Evolutionary conservation across 768 basidiomycete genomes (phyloP), one percentile per base, ranked within the genome.

Genomic region (Tremella mesenterica): DNA sequence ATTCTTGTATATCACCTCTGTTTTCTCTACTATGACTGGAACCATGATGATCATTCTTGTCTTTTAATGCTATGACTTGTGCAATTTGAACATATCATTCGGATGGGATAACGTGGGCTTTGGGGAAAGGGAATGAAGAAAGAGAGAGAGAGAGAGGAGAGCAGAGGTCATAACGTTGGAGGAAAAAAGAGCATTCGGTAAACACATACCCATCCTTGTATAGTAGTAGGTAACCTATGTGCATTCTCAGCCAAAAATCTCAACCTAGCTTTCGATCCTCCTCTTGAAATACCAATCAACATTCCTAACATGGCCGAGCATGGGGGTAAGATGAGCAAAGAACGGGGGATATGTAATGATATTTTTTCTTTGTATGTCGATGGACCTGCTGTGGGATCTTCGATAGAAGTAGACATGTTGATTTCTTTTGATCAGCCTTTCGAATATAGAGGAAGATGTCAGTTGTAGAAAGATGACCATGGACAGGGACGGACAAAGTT

Each of bases 161-260:
- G 29, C 9, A 34, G 45, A 30, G 51, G 10, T 10, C 13, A 30
- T 16, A 18, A 49, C 16, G 48, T 14, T n/a, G 25, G 20, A 31
- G 29, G 30, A 49, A 33, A 30, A 25, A 43, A 25, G 26, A 25
- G 26, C 10, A 47, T 23, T 7, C n/a, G 13, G 30, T n/a, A 1
- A 1, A 16, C 16, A 63, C 69, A 57, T 26, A 73, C 71, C 69
- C 67, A 71, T 56, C 71, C 71, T 44, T 71, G 69, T 10, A 70
- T 54, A 4, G 71, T 70, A 47, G 57, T 69, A 25, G 71, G 71
- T 33, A 52, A 62, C 23, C 71, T 51, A 59, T 73, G 71, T 8
- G 67, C 69, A 52, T 73, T 73, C 57, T 73, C 71, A 28, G 71
- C 71, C 38, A 73, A 59, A 50, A 70, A 73, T 14, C 69, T 53